Evolutionary conservation across 1,139 yeast genomes (phyloP), one percentile per base, ranked within the genome.

Genomic region (Nematodospora anomalae): DNA sequence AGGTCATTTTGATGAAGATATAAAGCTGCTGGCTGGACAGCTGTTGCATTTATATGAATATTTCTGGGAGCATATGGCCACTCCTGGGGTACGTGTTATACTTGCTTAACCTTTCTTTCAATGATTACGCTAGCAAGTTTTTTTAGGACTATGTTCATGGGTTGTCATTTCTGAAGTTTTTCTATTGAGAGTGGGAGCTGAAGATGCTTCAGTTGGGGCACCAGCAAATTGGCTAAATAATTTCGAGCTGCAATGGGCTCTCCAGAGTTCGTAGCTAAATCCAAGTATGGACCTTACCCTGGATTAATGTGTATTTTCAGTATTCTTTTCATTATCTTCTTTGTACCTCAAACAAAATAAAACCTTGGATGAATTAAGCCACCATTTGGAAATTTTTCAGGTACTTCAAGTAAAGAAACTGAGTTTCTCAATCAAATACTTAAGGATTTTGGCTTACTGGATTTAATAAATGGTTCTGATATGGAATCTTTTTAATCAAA

Each of bases 221-320:
- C 62, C 68, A 50, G 57, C 67, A 35, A 64, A 64, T 53, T 65
- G 71, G 71, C 47, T 64, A 41, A 53, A 58, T 50, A 65, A 64
- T 51, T 64, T 64, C 43, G 64, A 29, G 67, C 64, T 33, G 68
- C 65, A 30, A 58, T 57, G 58, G 53, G 56, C 40, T 49, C 62
- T 16, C 65, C 64, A 26, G 44, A 50, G 15, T 53, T 59, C 22
- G 58, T 59, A 46, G 47, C 52, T 31, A 49, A 51, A 41, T 50
- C 50, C 26, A 43, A 42, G 28, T 53, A 32, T 35, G 50, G 35
- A 32, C 38, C 62, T 13, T 61, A 59, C 42, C 60, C 57, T 43
- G 64, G 57, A 12, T 26, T 36, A 15, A 41, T 41, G 44, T 41
- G 44, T 38, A 53, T 46, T 18, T 52, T 57, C 46, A 53, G 52